Base-by-base conservation (phyloP, 257 asterid species). In the Cinchona pubescens region DNA sequence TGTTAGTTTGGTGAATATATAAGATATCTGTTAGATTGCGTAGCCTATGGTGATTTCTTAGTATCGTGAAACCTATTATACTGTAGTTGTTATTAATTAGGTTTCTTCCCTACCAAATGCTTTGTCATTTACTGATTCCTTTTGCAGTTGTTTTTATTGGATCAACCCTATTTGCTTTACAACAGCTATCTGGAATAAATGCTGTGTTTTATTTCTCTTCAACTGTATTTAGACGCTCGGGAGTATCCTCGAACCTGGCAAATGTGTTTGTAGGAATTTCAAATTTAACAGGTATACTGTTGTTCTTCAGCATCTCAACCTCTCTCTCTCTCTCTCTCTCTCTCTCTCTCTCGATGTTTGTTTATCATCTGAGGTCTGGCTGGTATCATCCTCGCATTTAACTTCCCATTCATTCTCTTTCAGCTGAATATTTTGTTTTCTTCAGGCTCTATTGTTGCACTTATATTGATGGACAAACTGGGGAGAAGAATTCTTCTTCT, bases 131-230 rank as follows among this genome's bases (percentile, higher is more conserved):
- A 85, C 86, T 75, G 71, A 23, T 46, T 88, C 85, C 85, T 89
- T 90, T 92, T 89, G 98, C 98, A 94, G 98, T 92, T 92, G 93
- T 94, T 92, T 92, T 89, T 86, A 90, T 92, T 89, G 97, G 98
- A 74, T 88, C 98, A 88, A 87, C 92, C 87, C 97, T 94, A 81
- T 92, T 85, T 89, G 97, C 97, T 88, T 90, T 94, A 85, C 98
- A 94, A 89, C 98, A 94, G 93, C 97, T 94, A 81, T 94, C 98
- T 88, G 98, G 98, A 89, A 92, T 94, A 92, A 94, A 94, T 76
- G 97, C 98, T 83, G 97, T 94, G 73, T 94, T 94, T 90, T 94
- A 92, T 92, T 94, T 94, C 94, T 94, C 98, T 88, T 90, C 98
- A 83, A 94, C 96, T 83, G 96, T 94, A 87, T 94, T 94, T 88